Percentiles rank a stretch among this genome's conserved stretches.
phyloP scores from a whole-genome alignment of 345 rosid species.

The Erucastrum elatum region DNA sequence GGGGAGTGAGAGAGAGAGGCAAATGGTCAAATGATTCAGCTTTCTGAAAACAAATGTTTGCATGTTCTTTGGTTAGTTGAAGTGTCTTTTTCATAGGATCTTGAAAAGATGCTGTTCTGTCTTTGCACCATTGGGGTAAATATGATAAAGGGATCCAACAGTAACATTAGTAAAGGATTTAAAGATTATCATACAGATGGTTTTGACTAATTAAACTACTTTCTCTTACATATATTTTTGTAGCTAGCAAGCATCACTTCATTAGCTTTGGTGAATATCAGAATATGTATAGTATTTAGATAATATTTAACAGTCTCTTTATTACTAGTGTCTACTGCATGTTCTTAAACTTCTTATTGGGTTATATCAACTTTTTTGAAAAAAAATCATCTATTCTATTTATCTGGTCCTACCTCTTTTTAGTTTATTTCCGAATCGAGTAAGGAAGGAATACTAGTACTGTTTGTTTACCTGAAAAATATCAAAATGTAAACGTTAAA shows the following conservation, averaged over 20 bases:
- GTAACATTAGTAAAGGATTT: slow-evolving; percentile 2
- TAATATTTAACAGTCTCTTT: slow-evolving; percentile 2
- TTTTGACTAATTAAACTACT: slow-evolving; percentile 16
- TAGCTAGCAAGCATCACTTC: slow-evolving; percentile 47
- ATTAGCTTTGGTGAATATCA: slow-evolving; percentile 68
- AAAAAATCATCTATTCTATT: not conserved
- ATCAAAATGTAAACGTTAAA: not conserved
- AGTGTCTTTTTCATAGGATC: slow-evolving; percentile 37
- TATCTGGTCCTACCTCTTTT: not conserved
- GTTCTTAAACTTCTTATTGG: not conserved
- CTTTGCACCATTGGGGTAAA: slow-evolving; percentile 19
- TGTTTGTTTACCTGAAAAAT: not conserved
- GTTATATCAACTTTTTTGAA: not conserved
- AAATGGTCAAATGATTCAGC: slow-evolving; percentile 41
- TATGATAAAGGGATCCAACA: slow-evolving; percentile 3
- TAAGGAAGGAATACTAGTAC: not conserved
- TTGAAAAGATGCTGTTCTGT: slow-evolving; percentile 20
- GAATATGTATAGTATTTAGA: slow-evolving; percentile 14
- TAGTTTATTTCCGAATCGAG: slow-evolving; percentile 4
- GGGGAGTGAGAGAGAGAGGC: slow-evolving; percentile 14
- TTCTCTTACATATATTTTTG: slow-evolving; percentile 2
- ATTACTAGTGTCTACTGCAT: not conserved
- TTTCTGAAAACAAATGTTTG: slow-evolving; percentile 31
- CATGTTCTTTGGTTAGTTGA: slow-evolving; percentile 38
- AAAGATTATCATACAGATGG: slow-evolving; percentile 14